A percentile compares a stretch with the other conserved stretches of the same genome.
These are phyloP conservation scores for Lablab purpureus DNA, from an alignment of 306 rosid genomes.

Conservation along the genomic window DNA sequence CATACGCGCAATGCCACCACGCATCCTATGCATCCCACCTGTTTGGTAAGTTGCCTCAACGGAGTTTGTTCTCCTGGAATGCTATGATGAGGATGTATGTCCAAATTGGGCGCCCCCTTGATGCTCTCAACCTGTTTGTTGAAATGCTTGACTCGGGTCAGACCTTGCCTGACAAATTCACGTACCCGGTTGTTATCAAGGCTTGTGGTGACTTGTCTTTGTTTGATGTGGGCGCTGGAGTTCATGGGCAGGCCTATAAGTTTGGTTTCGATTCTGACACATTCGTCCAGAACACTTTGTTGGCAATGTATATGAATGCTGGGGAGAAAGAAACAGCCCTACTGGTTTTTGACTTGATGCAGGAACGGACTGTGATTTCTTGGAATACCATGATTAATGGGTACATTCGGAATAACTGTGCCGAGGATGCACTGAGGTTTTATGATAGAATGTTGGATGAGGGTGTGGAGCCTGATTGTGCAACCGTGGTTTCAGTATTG, in stretches of 20 bases:
- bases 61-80: conserved; percentile 63
- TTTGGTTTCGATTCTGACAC: conserved; percentile 56
- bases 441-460: conserved; percentile 68
- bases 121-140: conserved; percentile 65
- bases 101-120: conserved; percentile 52
- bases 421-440: conserved; percentile 59
- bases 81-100: conserved; percentile 64
- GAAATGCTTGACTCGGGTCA: conserved; percentile 59
- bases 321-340: conserved; percentile 63
- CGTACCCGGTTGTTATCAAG: conserved; percentile 76
- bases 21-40: conserved; percentile 64
- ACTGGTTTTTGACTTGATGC: conserved; percentile 66
- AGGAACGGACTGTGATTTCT: conserved; percentile 69
- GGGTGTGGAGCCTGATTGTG: conserved; percentile 73
- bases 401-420: conserved; percentile 61
- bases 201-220: conserved; percentile 68
- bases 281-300: conserved; percentile 74
- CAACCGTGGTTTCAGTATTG: conserved; percentile 78
- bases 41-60: conserved; percentile 64
- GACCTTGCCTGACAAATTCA: conserved; percentile 64
- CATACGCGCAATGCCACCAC: conserved; percentile 66
- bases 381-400: conserved; percentile 92
- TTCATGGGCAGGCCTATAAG: conserved; percentile 72
- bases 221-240: conserved; percentile 57
- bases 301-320: conserved; percentile 85